Evolutionary conservation across 1,284 basidiomycete species (phyloP), one percentile per base, ranked within the genome.

Genomic region (Cutaneotrichosporon mucoides): DNA sequence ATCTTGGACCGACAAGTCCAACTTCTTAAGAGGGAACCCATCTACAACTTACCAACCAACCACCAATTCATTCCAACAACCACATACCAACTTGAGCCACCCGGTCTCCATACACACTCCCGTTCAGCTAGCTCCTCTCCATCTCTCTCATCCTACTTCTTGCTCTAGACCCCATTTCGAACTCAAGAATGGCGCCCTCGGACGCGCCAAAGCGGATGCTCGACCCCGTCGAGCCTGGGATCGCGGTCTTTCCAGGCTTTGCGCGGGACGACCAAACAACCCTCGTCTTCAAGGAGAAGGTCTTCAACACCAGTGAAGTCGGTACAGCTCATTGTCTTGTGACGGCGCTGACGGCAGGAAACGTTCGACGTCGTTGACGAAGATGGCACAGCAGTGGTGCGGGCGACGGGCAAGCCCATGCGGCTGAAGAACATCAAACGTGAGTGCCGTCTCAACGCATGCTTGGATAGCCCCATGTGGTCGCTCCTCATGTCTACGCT

Each of bases 151-250:
- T 40, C 24, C n/a, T 44, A 45, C 33, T 34, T 5, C 42, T 16
- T 15, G n/a, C n/a, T 15, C 42, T n/a, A 8, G 11, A 45, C 15
- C 8, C 44, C 24, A 15, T 9, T 24, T 24, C 12, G 3, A 33
- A 46, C 34, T 12, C 49, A 10, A 51, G 13, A 15, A 41, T 41
- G 24, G n/a, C 9, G 6, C 48, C 35, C 34, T 38, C 38, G 16
- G n/a, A 40, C 12, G 34, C 51, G 8, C 56, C 12, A 8, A 40
- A 58, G 15, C 56, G 51, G 38, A 46, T 58, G 10, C 56, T 58
- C 40, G 51, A 58, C 46, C 56, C 56, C 12, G 40, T 48, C 45
- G 45, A 48, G 13, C 37, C 50, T 15, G 44, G 15, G n/a, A 35
- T 57, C 37, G 38, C 13, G 16, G n/a, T 58, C 7, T 15, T 34